These are phyloP conservation scores for Phytophthora europaea DNA, from an alignment of 352 stramenopile genomes.

Conservation along the genomic window DNA sequence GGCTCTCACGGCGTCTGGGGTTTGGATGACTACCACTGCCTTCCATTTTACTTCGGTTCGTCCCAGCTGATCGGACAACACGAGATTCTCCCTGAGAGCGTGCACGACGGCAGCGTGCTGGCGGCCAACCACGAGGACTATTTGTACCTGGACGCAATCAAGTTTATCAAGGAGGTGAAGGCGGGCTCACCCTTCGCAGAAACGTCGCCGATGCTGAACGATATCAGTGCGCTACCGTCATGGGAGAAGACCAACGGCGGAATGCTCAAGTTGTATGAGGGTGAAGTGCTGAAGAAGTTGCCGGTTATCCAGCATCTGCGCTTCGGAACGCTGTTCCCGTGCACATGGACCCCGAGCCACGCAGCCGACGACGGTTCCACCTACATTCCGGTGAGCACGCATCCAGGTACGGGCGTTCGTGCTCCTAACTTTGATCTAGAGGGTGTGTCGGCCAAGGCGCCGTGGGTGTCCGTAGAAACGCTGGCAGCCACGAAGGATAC, in stretches of 20 bases:
- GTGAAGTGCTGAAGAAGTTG: conserved; percentile 98
- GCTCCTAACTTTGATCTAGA: conserved; percentile 79
- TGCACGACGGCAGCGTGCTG: conserved; percentile 84
- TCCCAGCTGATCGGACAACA: conserved; percentile 93
- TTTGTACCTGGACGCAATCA: conserved; percentile 94
- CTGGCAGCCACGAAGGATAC: conserved; percentile 59
- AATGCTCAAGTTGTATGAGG: conserved; percentile 93
- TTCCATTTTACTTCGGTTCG: conserved; percentile 98
- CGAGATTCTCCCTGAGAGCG: conserved; percentile 71
- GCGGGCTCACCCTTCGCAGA: conserved; percentile 93
- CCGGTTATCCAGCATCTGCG: conserved; percentile 99
- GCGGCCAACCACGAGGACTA: conserved; percentile 78
- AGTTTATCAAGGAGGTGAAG: conserved; percentile 94
- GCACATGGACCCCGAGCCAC: conserved; percentile 81
- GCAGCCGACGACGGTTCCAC: conserved; percentile 51
- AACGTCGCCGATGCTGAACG: conserved; percentile 95
- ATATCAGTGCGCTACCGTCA: conserved; percentile 89
- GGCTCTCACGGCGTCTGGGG: conserved; percentile 99
- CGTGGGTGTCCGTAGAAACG: conserved; percentile 73
- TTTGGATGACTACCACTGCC: conserved; percentile 99
- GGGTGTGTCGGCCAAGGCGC: conserved; percentile 66
- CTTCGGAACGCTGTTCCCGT: conserved; percentile 95
- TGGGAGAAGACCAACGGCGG: conserved; percentile 94
- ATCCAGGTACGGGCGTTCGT: conserved; percentile 66
- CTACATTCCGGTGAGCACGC: conserved; percentile 68